Evolutionary conservation across 768 basidiomycete species (phyloP).

Genomic region (Lentinula guzmanii): DNA sequence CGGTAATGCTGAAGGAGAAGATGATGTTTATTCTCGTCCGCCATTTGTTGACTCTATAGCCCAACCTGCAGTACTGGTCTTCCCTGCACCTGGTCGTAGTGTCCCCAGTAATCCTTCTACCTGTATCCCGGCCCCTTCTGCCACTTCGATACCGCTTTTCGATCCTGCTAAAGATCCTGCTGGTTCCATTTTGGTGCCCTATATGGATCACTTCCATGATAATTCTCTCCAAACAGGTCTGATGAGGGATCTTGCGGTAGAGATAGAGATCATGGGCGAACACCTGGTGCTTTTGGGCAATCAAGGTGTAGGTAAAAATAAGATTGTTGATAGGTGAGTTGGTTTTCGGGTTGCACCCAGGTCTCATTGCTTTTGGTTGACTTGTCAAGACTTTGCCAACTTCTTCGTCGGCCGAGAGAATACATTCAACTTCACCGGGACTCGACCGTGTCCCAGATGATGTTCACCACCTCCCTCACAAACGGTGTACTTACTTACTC

Average conservation of each 20-base stretch:
- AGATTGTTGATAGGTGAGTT: slow-evolving; percentile 54
- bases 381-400: slow-evolving; percentile 22
- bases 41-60: slow-evolving; percentile 25
- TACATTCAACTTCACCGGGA: slow-evolving; percentile 69
- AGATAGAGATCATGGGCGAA: slow-evolving; percentile 54
- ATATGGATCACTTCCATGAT: slow-evolving; percentile 68
- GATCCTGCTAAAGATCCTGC: slow-evolving; percentile 42
- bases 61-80: slow-evolving; percentile 29
- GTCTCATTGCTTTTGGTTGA: neutral
- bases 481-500: slow-evolving; percentile 52
- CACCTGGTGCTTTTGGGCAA: slow-evolving; percentile 65
- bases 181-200: slow-evolving; percentile 53
- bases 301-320: slow-evolving; percentile 73
- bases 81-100: slow-evolving; percentile 36
- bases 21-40: slow-evolving; percentile 39
- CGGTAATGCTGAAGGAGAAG: slow-evolving; percentile 29
- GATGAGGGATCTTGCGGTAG: slow-evolving; percentile 61
- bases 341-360: neutral
- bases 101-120: slow-evolving; percentile 18
- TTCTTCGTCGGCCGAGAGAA: slow-evolving; percentile 56
- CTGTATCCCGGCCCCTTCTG: neutral
- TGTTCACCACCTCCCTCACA: slow-evolving; percentile 61
- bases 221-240: slow-evolving; percentile 63
- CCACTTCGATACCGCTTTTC: slow-evolving; percentile 43
- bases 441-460: slow-evolving; percentile 64